Evolutionary conservation across 352 stramenopile species (phyloP).

Genomic region (Globisporangium echinulatum): DNA sequence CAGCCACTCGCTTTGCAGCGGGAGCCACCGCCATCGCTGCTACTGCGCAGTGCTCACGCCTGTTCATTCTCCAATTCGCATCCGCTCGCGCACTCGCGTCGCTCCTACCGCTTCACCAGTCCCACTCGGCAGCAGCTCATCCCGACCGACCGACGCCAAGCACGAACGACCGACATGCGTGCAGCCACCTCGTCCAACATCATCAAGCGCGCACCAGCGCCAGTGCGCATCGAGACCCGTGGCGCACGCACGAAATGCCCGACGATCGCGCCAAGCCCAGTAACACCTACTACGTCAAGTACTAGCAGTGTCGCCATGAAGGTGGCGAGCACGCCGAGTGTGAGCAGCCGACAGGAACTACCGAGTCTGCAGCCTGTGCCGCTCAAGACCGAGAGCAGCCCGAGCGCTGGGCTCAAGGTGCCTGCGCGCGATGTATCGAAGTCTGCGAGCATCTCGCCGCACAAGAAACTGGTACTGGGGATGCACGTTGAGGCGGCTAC

Average conservation of each 20-base stretch:
- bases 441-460: conserved; percentile 30
- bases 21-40: not conserved
- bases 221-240: not conserved
- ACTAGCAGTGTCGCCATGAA: too few species aligned
- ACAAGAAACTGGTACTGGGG: conserved; percentile 12
- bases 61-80: conserved; percentile 31
- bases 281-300: not conserved
- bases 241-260: not conserved
- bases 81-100: conserved; percentile 9
- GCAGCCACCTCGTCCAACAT: not conserved
- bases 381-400: too few species aligned
- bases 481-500: conserved; percentile 19
- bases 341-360: not conserved
- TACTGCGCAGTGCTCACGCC: too few species aligned
- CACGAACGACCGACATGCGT: not conserved
- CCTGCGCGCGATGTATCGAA: conserved; percentile 16
- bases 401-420: conserved; percentile 14
- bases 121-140: not conserved
- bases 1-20: not conserved
- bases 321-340: too few species aligned
- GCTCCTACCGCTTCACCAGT: not conserved
- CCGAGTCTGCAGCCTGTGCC: not conserved
- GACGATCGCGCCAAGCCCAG: not conserved
- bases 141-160: not conserved
- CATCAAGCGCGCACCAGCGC: not conserved